Conservation (phyloP, 75 land plant genomes). For the Picea glauca region DNA sequence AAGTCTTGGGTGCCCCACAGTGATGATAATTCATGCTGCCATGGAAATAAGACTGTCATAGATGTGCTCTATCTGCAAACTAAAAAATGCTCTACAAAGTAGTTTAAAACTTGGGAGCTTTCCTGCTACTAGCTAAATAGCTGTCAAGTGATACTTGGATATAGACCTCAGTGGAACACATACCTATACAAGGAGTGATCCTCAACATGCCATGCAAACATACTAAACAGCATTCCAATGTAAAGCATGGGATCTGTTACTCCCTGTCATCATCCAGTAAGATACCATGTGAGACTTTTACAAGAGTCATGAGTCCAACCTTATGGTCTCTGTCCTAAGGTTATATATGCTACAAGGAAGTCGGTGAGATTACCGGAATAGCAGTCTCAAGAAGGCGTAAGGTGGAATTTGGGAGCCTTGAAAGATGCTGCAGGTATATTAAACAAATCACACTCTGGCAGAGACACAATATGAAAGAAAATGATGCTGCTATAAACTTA, state of each 20-base stretch:
- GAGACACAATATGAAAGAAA: background rate
- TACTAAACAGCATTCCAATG: constrained; percentile 96
- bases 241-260: constrained; percentile 97
- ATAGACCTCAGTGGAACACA: background rate
- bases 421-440: constrained; percentile 45
- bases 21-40: constrained; percentile 93
- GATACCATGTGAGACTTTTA: background rate
- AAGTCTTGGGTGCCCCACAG: constrained; percentile 93
- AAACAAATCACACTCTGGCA: background rate
- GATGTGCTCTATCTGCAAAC: background rate
- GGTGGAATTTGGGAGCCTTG: constrained; percentile 62
- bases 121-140: no score
- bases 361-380: constrained; percentile 61
- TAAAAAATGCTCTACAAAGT: constrained; percentile 2
- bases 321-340: no score
- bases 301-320: no score
- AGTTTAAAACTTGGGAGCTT: no score
- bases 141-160: no score
- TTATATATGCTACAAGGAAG: no score
- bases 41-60: background rate
- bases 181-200: constrained; percentile 95
- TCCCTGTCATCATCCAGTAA: constrained; percentile 43
- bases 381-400: constrained; percentile 60
- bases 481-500: background rate
- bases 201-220: constrained; percentile 99